Percentiles rank a stretch among this genome's conserved stretches.
Conservation (phyloP, 169 alveolate genomes). For the Plasmodium gallinaceum region DNA sequence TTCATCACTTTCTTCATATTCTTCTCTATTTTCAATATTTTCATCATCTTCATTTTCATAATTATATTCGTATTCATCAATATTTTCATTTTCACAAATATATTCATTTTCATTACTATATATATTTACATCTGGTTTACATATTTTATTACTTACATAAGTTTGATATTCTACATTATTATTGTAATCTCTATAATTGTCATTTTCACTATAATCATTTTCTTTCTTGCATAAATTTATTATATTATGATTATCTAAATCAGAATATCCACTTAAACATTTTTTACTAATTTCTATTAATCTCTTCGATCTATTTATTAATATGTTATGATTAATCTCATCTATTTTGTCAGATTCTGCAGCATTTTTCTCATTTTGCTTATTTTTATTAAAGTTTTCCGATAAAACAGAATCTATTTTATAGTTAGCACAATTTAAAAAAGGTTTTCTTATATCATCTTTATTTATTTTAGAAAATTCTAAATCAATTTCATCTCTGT, state of each 20-base stretch:
- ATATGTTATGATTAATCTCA: conserved; percentile 11
- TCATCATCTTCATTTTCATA: conserved; percentile 9
- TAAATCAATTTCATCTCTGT: conserved; percentile 10
- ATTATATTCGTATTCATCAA: not conserved
- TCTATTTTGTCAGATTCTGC: conserved; percentile 21
- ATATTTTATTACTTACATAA: not conserved
- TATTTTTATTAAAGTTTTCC: conserved; percentile 24
- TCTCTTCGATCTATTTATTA: conserved; percentile 49
- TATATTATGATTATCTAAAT: not conserved
- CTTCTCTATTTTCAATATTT: not conserved
- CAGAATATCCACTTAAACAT: conserved; percentile 36
- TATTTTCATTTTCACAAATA: not conserved
- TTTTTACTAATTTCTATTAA: conserved; percentile 52
- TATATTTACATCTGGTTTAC: not conserved
- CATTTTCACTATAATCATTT: not conserved
- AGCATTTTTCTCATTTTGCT: conserved; percentile 8
- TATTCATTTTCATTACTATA: not conserved
- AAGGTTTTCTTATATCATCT: not conserved
- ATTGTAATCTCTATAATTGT: not conserved
- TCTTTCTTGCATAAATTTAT: not conserved
- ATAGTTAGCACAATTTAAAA: conserved; percentile 8
- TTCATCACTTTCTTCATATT: not conserved
- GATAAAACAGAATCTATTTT: conserved; percentile 40
- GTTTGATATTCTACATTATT: not conserved
- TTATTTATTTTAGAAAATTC: not conserved